Percentiles rank a stretch among this genome's conserved stretches.
Conservation (phyloP, 192 early-diverging fungal species). For the Allomyces javanicus region DNA sequence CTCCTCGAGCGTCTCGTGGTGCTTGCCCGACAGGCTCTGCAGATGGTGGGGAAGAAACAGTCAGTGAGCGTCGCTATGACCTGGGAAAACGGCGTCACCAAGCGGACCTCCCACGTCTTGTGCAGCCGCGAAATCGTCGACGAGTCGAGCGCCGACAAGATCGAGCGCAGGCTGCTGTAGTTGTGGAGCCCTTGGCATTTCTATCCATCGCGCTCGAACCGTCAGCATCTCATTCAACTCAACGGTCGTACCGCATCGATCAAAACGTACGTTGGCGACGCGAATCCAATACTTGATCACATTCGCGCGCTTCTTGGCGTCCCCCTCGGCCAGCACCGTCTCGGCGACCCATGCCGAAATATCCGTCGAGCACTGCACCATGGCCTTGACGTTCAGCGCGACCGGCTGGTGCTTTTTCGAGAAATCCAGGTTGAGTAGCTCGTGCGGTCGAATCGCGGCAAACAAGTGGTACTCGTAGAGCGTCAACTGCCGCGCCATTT, state of each 20-base stretch:
- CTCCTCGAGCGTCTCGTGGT: slow-evolving; percentile 10
- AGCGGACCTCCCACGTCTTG: slow-evolving; percentile 19
- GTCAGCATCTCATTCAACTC: no score
- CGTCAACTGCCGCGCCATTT: slow-evolving; percentile 88
- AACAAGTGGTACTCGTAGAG: slow-evolving; percentile 73
- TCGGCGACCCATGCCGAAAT: slow-evolving; percentile 75
- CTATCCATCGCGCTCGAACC: neutral
- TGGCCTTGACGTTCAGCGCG: slow-evolving; percentile 68
- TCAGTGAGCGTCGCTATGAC: no score
- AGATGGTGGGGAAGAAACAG: no score
- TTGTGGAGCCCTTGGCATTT: slow-evolving; percentile 18
- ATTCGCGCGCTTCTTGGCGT: slow-evolving; percentile 52
- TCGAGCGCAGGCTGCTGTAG: slow-evolving; percentile 23
- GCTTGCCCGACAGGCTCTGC: slow-evolving; percentile 12
- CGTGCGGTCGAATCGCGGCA: slow-evolving; percentile 61
- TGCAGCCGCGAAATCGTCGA: slow-evolving; percentile 26
- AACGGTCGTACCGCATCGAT: no score
- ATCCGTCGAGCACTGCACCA: slow-evolving; percentile 68
- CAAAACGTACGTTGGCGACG: slow-evolving; percentile 23
- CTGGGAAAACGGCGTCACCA: no score
- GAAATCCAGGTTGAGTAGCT: slow-evolving; percentile 63
- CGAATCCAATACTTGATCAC: slow-evolving; percentile 71
- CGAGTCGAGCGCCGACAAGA: slow-evolving; percentile 22
- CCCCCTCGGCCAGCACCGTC: slow-evolving; percentile 58
- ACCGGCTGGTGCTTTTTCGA: slow-evolving; percentile 36